Base-by-base conservation (phyloP, 345 rosid species). In the Brassica incana region DNA sequence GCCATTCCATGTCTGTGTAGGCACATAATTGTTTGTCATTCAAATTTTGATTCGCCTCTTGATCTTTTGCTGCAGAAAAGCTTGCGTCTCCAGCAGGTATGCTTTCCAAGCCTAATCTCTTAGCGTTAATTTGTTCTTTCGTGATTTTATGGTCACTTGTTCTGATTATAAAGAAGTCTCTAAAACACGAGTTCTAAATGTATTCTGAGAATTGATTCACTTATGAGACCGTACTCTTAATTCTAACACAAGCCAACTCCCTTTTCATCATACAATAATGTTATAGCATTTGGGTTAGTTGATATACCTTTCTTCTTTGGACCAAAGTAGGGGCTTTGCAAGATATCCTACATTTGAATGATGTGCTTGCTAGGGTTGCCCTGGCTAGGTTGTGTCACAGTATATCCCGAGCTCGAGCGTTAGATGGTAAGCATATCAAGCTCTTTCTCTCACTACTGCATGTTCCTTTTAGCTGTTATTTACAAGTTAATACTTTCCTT, bases 321-420 rank as follows among this genome's bases (percentile, higher is more conserved):
- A 50, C 48, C 81, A 81, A 67, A 83, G 78, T 91, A 96, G 99
- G 99, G 80, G 97, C 98, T 67, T 84, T 96, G 91, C 98, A 89
- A 80, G 99, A 96, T 88, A 93, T 96, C 79, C 98, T 96, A 74
- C 99, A 96, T 87, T 86, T 96, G 85, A 96, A 93, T 81, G 99
- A 96, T 84, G 99, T 96, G 70, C 97, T 96, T 77, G 99, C 99
- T 59, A 89, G 99, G 88, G 97, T 96, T 69, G 79, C 98, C 80
- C 84, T 96, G 82, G 98, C 97, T 84, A 93, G 89, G 87, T 82
- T 96, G 82, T 96, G 99, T 78, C 95, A 96, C 81, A 72, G 90
- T 60, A 86, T 96, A 83, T 84, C 98, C 48, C 90, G 92, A 85
- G 97, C 99, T 73, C 97, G 97, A 45, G 89, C 97, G 1, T 88